phyloP scores from a whole-genome alignment of 345 rosid genomes.

The Alliaria petiolata region DNA sequence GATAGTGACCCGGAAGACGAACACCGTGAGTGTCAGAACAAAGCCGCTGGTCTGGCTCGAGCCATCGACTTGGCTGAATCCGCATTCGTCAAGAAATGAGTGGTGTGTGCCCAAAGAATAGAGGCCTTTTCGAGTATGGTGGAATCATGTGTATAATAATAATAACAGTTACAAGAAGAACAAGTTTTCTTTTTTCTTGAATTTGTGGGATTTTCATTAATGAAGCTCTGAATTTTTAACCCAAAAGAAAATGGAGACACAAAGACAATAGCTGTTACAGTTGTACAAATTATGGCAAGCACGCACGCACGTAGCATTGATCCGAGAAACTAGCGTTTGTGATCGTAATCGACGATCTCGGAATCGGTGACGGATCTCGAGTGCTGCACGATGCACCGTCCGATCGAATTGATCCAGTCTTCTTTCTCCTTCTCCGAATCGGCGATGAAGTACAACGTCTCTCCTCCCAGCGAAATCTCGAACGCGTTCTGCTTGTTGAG shows the following conservation, averaged over 20 bases:
- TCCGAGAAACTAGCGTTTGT: conserved; percentile 30
- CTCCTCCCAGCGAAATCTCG: conserved; percentile 51
- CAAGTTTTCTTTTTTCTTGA: not conserved
- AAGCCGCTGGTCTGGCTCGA: conserved; percentile 78
- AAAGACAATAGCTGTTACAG: not conserved
- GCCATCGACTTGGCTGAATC: conserved; percentile 88
- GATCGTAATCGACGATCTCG: conserved; percentile 63
- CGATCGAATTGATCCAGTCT: conserved; percentile 80
- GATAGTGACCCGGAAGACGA: conserved; percentile 78
- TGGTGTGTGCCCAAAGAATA: not conserved
- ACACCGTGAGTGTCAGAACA: conserved; percentile 70
- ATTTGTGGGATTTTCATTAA: conserved; percentile 2
- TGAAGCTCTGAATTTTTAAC: not conserved
- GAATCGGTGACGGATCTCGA: conserved; percentile 69
- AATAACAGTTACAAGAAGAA: not conserved
- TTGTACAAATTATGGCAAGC: not conserved
- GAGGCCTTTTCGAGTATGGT: not conserved
- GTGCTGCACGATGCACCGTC: conserved; percentile 70
- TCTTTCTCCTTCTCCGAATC: conserved; percentile 76
- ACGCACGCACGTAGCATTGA: not conserved
- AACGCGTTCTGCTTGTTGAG: conserved; percentile 60
- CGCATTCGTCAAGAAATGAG: conserved; percentile 45
- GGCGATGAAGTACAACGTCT: conserved; percentile 66
- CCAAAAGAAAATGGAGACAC: not conserved
- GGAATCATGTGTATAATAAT: conserved; percentile 11